Base-by-base conservation (phyloP, 2,329 filamentous ascomycete genomes). In the Celoporthe dispersa region DNA sequence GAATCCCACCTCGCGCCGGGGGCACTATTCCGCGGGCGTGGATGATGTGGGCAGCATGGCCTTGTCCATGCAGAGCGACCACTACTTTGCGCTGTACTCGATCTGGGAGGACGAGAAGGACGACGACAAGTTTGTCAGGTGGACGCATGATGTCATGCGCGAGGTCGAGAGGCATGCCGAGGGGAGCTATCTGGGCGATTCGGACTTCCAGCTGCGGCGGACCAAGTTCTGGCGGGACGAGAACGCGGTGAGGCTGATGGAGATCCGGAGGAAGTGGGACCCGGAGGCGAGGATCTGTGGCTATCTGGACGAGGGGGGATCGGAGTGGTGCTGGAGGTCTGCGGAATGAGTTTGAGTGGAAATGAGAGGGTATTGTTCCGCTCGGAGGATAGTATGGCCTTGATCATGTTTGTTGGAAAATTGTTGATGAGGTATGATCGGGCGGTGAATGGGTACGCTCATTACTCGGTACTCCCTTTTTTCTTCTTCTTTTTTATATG, bases 11-110 rank as follows among this genome's bases (percentile, higher is more conserved):
- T 85, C 82, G 55, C 76, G 79, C 35, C 76, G 81, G 3, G 48
- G 81, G 8, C 77, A 78, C 59, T 53, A 67, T 33, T 3, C 37
- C 60, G 12, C 59, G 60, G 60, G 64, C 7, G 14, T 33, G 3
- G 61, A 37, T 12, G 37, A 60, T 11, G 62, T 35, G 28, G 67
- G 61, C 25, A 61, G 51, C 16, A 88, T 88, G 86, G 86, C 86
- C 3, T 77, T 87, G 19, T 84, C 81, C 37, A 82, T 87, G 82
- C 85, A 87, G 68, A 81, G 81, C 0, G 86, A 88, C 73, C 85
- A 88, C 75, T 88, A 88, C 75, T 84, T 88, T 74, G 84, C 86
- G 1, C 67, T 85, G 2, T 88, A 88, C 73, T 79, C 83, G 0
- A 77, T 86, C 1, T 88, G 84, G 82, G 82, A 86, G 64, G 77